These are phyloP conservation scores for Eucalyptus rudis DNA, from an alignment of 345 rosid genomes.

Conservation along the genomic window DNA sequence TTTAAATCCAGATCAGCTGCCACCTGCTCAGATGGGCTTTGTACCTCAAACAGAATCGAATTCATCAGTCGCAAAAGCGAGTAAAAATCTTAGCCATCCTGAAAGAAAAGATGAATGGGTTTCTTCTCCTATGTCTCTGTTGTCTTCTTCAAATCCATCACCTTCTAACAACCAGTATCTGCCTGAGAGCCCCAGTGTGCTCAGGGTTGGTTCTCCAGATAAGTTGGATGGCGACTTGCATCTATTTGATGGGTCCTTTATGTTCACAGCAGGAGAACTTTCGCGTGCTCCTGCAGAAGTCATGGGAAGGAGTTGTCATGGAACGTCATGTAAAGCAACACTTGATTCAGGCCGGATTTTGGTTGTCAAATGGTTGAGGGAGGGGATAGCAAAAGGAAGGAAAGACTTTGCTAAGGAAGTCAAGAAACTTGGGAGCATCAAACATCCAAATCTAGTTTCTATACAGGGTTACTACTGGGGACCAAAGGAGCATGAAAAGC, in stretches of 20 bases:
- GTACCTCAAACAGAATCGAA: constrained; percentile 6
- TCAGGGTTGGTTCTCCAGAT: constrained; percentile 42
- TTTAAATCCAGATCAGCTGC: constrained; percentile 7
- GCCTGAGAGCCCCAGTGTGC: constrained; percentile 17
- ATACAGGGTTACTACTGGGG: constrained; percentile 86
- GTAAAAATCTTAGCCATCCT: constrained; percentile 6
- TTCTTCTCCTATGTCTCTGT: constrained; percentile 37
- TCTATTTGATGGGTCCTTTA: constrained; percentile 49
- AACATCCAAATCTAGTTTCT: constrained; percentile 79
- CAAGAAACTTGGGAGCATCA: constrained; percentile 75
- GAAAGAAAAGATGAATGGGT: constrained; percentile 26
- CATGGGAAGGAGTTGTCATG: constrained; percentile 84
- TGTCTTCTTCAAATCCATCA: constrained; percentile 45
- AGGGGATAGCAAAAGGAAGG: constrained; percentile 70
- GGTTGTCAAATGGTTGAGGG: constrained; percentile 81
- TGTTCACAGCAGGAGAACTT: constrained; percentile 68
- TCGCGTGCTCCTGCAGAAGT: constrained; percentile 86
- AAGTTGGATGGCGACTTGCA: constrained; percentile 68
- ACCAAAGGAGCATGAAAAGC: constrained; percentile 72
- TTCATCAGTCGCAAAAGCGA: constrained; percentile 17
- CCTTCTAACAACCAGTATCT: constrained; percentile 28
- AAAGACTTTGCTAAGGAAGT: constrained; percentile 86
- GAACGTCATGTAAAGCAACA: constrained; percentile 56
- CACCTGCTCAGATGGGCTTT: background rate
- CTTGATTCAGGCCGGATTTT: constrained; percentile 47